phyloP scores from a whole-genome alignment of 192 early-diverging fungal species.

The Coemansia sp. region DNA sequence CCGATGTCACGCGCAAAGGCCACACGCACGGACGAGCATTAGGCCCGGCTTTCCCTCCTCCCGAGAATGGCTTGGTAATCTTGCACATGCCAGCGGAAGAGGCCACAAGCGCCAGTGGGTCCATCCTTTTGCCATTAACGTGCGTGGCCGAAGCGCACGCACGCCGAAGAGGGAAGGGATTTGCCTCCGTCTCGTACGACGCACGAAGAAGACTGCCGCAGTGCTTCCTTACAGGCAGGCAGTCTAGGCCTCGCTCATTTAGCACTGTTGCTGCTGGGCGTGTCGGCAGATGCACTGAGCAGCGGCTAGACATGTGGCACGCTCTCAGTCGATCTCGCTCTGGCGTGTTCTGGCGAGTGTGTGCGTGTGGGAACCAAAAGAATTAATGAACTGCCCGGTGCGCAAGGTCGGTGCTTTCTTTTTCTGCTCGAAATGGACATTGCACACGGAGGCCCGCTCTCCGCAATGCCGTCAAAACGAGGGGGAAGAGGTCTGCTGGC shows the following conservation, averaged over 20 bases:
- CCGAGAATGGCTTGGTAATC: neutral
- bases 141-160: neutral
- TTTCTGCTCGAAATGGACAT: neutral
- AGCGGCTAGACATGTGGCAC: neutral
- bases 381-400: constrained; percentile 1
- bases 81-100: neutral
- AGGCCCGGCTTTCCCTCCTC: too few species aligned
- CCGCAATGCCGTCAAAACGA: neutral
- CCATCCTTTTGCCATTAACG: neutral
- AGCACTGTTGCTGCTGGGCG: neutral
- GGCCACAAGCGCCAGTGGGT: neutral
- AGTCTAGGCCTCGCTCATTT: neutral
- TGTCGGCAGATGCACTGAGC: neutral
- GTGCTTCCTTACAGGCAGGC: neutral
- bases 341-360: neutral
- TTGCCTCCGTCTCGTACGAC: constrained; percentile 1
- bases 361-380: neutral
- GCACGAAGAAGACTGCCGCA: neutral
- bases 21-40: neutral
- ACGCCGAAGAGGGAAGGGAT: neutral
- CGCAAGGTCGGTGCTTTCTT: constrained; percentile 7
- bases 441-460: constrained; percentile 1
- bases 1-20: neutral
- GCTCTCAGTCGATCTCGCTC: neutral
- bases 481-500: neutral